Conservation (phyloP, 371 early-diverging fungal genomes). For the Actinomortierella wolfii region DNA sequence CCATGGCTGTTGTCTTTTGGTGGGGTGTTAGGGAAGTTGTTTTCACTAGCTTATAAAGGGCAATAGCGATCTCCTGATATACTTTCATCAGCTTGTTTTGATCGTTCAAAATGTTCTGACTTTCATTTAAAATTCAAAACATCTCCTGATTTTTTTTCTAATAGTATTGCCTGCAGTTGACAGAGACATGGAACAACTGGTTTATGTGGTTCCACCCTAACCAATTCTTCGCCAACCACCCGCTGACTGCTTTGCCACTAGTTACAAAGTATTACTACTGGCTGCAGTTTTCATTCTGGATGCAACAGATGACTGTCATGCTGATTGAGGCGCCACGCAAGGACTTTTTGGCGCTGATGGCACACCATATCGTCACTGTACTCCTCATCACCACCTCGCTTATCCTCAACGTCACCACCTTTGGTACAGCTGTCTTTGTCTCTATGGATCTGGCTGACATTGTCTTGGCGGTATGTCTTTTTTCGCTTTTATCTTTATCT, state of each 20-base stretch:
- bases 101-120: no score
- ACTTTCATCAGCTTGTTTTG: no score
- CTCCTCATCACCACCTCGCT: conserved; percentile 54
- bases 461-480: conserved; percentile 46
- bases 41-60: no score
- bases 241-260: conserved; percentile 56
- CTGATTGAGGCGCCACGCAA: conserved; percentile 60
- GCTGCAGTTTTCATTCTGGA: conserved; percentile 59
- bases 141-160: background rate
- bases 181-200: conserved; percentile 38
- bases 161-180: conserved; percentile 37
- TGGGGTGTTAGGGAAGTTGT: no score
- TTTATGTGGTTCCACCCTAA: conserved; percentile 64
- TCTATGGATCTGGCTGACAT: conserved; percentile 68
- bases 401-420: conserved; percentile 53
- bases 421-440: conserved; percentile 61
- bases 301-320: conserved; percentile 59
- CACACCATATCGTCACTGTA: conserved; percentile 64
- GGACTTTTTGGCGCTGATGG: conserved; percentile 56
- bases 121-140: background rate
- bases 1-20: no score
- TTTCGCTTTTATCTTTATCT: background rate
- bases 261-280: conserved; percentile 59
- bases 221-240: conserved; percentile 71
- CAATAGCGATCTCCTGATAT: no score